A percentile compares a stretch with the other conserved stretches of the same genome.
Evolutionary conservation across 2,329 filamentous ascomycete species (phyloP).

Genomic region (Septoria petroselini): DNA sequence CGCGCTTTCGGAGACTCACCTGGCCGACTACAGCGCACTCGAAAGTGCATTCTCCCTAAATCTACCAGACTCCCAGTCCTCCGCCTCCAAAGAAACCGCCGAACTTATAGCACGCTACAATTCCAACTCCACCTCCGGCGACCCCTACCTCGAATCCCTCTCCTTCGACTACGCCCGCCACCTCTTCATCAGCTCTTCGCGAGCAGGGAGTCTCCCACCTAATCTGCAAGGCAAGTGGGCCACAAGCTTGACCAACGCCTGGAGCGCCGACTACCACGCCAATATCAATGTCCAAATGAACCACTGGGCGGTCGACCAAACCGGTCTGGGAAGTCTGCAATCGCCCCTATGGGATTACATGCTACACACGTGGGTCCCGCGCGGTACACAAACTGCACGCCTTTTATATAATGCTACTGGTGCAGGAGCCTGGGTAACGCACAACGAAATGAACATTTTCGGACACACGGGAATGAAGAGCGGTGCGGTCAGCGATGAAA

Average conservation of each 20-base stretch:
- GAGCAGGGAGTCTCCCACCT: slow-evolving; percentile 52
- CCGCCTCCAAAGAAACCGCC: slow-evolving; percentile 42
- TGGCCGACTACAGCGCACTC: slow-evolving; percentile 45
- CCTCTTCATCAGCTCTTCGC: slow-evolving; percentile 55
- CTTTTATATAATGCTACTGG: slow-evolving; percentile 53
- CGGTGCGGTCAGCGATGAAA: slow-evolving; percentile 33
- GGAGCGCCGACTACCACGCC: slow-evolving; percentile 57
- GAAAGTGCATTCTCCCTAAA: slow-evolving; percentile 43
- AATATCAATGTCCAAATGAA: slow-evolving; percentile 64
- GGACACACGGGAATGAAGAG: slow-evolving; percentile 55
- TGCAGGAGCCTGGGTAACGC: slow-evolving; percentile 53
- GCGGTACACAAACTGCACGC: slow-evolving; percentile 53
- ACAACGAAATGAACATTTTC: slow-evolving; percentile 59
- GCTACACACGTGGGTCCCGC: slow-evolving; percentile 52
- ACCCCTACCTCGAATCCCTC: slow-evolving; percentile 54
- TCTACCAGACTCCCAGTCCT: slow-evolving; percentile 47
- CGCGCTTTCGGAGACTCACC: slow-evolving; percentile 39
- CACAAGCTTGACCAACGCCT: slow-evolving; percentile 45
- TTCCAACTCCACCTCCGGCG: slow-evolving; percentile 27
- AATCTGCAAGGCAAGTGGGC: slow-evolving; percentile 59
- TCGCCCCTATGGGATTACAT: slow-evolving; percentile 54
- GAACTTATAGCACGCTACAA: slow-evolving; percentile 36
- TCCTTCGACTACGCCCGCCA: slow-evolving; percentile 56
- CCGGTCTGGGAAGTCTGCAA: slow-evolving; percentile 49
- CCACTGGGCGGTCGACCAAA: slow-evolving; percentile 56